Conservation (phyloP, 208 protist genomes). For the Acanthamoeba triangularis region DNA sequence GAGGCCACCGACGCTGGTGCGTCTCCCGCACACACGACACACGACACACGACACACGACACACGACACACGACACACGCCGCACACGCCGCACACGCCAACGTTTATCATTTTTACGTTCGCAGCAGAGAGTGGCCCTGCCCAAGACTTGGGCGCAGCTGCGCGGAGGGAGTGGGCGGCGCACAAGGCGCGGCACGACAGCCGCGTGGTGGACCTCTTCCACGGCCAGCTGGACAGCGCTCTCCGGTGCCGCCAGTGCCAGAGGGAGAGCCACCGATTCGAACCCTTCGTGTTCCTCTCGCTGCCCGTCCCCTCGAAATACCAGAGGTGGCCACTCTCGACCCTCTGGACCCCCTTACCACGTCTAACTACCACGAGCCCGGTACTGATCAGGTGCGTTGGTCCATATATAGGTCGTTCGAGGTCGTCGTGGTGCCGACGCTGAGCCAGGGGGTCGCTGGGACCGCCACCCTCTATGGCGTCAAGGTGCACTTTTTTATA, state of each 20-base stretch:
- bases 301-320: slow-evolving; percentile 58
- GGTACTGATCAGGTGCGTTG: background rate
- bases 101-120: background rate
- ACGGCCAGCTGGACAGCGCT: slow-evolving; percentile 8
- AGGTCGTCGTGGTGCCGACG: slow-evolving; percentile 47
- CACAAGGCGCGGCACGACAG: background rate
- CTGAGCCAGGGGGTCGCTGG: background rate
- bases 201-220: slow-evolving; percentile 55
- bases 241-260: background rate
- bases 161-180: background rate
- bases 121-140: background rate
- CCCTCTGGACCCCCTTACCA: background rate
- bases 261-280: slow-evolving; percentile 17
- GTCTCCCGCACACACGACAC: background rate
- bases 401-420: background rate
- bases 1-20: too few relatives aligned
- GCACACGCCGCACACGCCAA: background rate
- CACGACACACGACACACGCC: background rate
- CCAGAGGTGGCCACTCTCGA: background rate
- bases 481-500: background rate
- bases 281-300: slow-evolving; percentile 40
- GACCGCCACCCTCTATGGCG: background rate
- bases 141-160: background rate
- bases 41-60: too few relatives aligned
- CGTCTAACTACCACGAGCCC: background rate